Evolutionary conservation across 306 rosid genomes (phyloP).

Genomic region (Myrica gale): DNA sequence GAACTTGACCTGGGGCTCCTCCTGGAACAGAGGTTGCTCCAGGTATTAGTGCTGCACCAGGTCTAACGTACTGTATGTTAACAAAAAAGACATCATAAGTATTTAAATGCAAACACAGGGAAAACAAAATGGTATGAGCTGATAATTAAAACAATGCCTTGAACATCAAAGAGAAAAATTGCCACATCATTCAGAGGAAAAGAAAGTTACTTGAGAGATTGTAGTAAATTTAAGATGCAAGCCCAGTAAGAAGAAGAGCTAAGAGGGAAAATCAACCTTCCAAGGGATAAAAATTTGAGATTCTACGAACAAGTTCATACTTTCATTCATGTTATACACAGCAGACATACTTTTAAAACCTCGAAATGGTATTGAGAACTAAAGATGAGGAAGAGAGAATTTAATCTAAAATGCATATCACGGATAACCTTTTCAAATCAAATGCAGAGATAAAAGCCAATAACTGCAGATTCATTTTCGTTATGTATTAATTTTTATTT

Average conservation of each 20-base stretch:
- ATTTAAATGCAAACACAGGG: conserved; percentile 17
- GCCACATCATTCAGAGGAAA: background rate
- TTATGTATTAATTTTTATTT: no score
- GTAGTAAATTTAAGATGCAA: background rate
- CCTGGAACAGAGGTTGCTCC: conserved; percentile 71
- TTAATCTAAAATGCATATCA: background rate
- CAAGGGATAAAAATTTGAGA: background rate
- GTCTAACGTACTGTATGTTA: conserved; percentile 83
- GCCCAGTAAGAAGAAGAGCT: background rate
- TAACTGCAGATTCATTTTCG: background rate
- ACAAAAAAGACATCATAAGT: conserved; percentile 22
- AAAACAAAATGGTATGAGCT: background rate
- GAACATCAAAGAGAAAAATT: conserved; percentile 1
- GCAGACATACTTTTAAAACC: background rate
- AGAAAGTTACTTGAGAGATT: no score
- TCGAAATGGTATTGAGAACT: background rate
- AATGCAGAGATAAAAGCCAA: background rate
- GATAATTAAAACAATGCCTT: background rate
- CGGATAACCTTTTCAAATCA: background rate
- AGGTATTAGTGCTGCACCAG: conserved; percentile 81
- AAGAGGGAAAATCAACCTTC: conserved; percentile 9
- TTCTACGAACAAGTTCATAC: background rate
- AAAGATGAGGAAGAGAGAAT: background rate
- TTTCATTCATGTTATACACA: background rate
- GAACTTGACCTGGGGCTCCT: conserved; percentile 81